These are phyloP conservation scores for Lunularia cruciata DNA, from an alignment of 225 moss, liverwort and hornwort species.

Conservation along the genomic window DNA sequence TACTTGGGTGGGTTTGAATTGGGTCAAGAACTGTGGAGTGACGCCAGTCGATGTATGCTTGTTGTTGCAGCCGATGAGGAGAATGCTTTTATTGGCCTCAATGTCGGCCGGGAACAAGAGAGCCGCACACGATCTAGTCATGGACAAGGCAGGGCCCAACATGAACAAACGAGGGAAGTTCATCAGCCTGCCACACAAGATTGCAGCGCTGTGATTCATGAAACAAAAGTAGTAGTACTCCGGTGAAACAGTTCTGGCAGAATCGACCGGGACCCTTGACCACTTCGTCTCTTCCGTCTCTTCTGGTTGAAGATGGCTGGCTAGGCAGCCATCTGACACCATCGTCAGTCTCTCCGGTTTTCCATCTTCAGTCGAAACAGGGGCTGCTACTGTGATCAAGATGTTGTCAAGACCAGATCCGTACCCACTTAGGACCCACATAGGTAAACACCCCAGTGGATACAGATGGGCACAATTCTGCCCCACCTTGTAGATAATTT, in stretches of 20 bases:
- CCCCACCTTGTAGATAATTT: constrained; percentile 36
- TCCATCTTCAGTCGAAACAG: background rate
- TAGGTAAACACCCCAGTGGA: constrained; percentile 11
- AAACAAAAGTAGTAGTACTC: background rate
- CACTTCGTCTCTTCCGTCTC: background rate
- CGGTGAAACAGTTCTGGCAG: background rate
- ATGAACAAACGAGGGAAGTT: constrained; percentile 30
- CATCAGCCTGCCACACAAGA: constrained; percentile 26
- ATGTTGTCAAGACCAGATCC: constrained; percentile 9
- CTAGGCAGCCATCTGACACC: background rate
- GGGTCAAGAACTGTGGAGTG: background rate
- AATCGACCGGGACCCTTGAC: background rate
- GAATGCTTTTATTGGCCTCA: constrained; percentile 18
- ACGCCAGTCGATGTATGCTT: background rate
- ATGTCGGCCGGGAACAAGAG: constrained; percentile 24
- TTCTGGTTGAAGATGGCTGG: background rate
- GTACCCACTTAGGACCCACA: constrained; percentile 7
- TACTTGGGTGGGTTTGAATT: background rate
- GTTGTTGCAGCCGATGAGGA: constrained; percentile 25
- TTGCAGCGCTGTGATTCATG: constrained; percentile 32
- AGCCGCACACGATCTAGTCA: constrained; percentile 10
- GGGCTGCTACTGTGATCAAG: constrained; percentile 3
- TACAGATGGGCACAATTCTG: constrained; percentile 31
- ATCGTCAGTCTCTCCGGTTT: background rate
- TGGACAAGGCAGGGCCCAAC: constrained; percentile 12